Base-by-base conservation (phyloP, 2,329 filamentous ascomycete species). In the Lachnellula cervina region DNA sequence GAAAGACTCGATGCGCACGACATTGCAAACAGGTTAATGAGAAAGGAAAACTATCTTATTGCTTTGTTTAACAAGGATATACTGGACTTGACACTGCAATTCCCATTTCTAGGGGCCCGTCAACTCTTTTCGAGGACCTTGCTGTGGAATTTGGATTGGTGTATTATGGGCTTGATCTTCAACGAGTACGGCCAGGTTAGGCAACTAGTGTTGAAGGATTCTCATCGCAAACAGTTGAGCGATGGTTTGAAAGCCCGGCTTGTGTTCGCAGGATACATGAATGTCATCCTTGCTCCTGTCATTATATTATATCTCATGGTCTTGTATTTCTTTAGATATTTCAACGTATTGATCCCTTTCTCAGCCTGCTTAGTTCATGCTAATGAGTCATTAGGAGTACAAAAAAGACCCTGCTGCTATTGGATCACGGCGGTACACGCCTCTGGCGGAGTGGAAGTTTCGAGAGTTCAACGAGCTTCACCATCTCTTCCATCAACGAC, bases 31-130 rank as follows among this genome's bases (percentile, higher is more conserved):
- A 84, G 94, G 34, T 75, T 99, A 46, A 97, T 99, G 94, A 87
- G 94, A 57, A 88, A 90, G 68, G 93, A 97, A 60, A 99, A 99
- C 68, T 99, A 97, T 66, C 82, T 97, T 60, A 97, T 99, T 66
- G 94, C 94, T 4, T 79, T 99, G 66, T 90, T 97, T 74, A 99
- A 99, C 77, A 97, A 99, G 71, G 94, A 97, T 59, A 83, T 97
- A 38, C 73, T 99, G 43, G 87, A 99, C 68, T 77, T 97, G 46
- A 91, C 89, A 0, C 80, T 97, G 2, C 90, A 90, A 2, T 73
- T 99, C 2, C 94, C 94, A 0, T 92, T 97, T 60, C 67, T 97
- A 2, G 82, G 86, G 40, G 85, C 85, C 44, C 83, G 88, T 21
- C 89, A 93, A 61, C 78, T 96, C 52, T 93, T 97, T 67, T 97